Evolutionary conservation across 768 basidiomycete genomes (phyloP).

Genomic region (Serendipita sp.): DNA sequence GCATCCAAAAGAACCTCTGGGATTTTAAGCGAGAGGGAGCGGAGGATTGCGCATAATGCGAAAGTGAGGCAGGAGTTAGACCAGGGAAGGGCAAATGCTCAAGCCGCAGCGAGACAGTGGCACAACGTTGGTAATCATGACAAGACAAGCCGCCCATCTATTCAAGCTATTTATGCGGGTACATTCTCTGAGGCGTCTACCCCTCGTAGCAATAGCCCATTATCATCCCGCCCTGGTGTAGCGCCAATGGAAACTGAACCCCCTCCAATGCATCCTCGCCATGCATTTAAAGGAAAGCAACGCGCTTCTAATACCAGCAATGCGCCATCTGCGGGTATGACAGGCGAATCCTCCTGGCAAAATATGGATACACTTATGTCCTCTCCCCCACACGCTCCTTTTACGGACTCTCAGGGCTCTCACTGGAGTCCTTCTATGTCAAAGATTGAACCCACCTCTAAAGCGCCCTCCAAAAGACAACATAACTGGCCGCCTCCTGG

Average conservation of each 20-base stretch:
- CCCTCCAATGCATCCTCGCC: not conserved
- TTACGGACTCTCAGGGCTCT: too few species aligned
- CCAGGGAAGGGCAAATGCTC: not conserved
- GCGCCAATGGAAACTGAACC: not conserved
- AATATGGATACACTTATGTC: too few species aligned
- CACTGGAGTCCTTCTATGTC: too few species aligned
- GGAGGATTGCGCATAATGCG: not conserved
- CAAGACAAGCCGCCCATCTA: not conserved
- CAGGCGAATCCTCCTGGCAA: too few species aligned
- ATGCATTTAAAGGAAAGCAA: constrained; percentile 4
- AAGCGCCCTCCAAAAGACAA: not conserved
- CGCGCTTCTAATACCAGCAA: too few species aligned
- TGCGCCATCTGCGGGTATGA: too few species aligned
- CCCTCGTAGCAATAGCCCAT: not conserved
- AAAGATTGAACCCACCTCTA: not conserved
- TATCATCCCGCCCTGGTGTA: not conserved
- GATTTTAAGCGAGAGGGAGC: too few species aligned
- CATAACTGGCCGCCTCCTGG: not conserved
- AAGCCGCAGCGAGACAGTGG: not conserved
- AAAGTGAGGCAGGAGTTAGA: not conserved
- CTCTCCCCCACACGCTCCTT: too few species aligned
- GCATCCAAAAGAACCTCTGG: not conserved
- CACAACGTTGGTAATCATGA: not conserved
- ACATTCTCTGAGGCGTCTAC: not conserved
- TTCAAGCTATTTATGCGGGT: too few species aligned